A percentile compares a stretch with the other conserved stretches of the same genome.
phyloP scores from a whole-genome alignment of 2,329 filamentous ascomycete genomes.

The Metarhizium sp. region DNA sequence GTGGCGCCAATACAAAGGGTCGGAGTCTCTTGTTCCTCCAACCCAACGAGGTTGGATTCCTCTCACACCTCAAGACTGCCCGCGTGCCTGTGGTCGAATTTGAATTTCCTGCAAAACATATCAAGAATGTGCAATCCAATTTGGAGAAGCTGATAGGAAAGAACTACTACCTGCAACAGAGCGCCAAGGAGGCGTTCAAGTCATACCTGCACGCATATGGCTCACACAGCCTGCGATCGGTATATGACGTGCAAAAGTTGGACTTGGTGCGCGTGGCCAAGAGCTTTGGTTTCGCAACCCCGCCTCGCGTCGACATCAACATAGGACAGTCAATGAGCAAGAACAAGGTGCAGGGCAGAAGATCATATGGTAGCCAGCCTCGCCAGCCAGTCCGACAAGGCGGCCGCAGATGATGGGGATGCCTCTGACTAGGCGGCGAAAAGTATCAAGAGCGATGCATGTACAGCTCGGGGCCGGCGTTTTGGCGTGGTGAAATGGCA shows the following conservation, averaged over 20 bases:
- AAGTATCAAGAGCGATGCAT: neutral
- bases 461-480: neutral
- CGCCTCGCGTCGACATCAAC: constrained; percentile 73
- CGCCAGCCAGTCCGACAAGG: constrained; percentile 35
- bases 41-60: constrained; percentile 84
- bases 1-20: constrained; percentile 75
- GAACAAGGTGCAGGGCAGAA: constrained; percentile 54
- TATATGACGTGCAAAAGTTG: constrained; percentile 75
- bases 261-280: constrained; percentile 78
- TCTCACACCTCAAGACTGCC: constrained; percentile 83
- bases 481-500: neutral
- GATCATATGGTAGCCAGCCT: constrained; percentile 73
- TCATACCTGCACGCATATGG: constrained; percentile 95
- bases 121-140: constrained; percentile 82
- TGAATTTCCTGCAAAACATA: constrained; percentile 86
- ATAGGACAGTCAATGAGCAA: constrained; percentile 72
- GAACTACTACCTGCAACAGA: constrained; percentile 96
- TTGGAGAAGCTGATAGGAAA: constrained; percentile 88
- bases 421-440: neutral
- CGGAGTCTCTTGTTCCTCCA: constrained; percentile 89
- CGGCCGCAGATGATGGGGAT: constrained; percentile 6
- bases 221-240: constrained; percentile 48
- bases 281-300: constrained; percentile 70
- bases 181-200: constrained; percentile 67
- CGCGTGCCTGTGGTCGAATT: constrained; percentile 93